Base-by-base conservation (phyloP, 768 basidiomycete genomes). In the Saitozyma podzolica region DNA sequence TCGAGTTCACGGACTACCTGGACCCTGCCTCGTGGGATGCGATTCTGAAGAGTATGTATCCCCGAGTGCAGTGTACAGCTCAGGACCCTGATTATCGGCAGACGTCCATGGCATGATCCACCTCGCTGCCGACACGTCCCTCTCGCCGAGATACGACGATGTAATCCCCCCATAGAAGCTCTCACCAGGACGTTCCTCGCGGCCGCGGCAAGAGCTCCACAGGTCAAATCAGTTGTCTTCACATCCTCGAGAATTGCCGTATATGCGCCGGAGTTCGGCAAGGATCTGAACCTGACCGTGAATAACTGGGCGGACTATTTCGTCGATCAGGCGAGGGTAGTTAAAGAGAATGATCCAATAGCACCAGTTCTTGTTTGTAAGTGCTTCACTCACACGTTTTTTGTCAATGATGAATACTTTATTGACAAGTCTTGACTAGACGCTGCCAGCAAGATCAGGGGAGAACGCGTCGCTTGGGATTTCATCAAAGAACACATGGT, bases 401-500 rank as follows among this genome's bases (percentile, higher is more conserved):
- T 29, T 29, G 29, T 29, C 49, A n/a, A 50, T 5, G 29, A 29
- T 29, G 29, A 29, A n/a, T 29, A 29, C 29, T 29, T 29, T 29
- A 29, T 5, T 29, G 29, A 29, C 29, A 29, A 29, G 29, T 29
- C 29, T 29, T 29, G n/a, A 8, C 9, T 50, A 50, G 49, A 50
- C 16, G 49, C 49, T 29, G 49, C 49, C 29, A 50, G 49, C n/a
- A 50, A 50, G n/a, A 29, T 50, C 16, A 29, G 17, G 17, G n/a
- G 29, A 29, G 49, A 50, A n/a, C 49, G 49, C 9, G 29, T 29
- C 17, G 49, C 49, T 29, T 50, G 49, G 49, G 49, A 50, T 50
- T 29, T 50, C 17, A 50, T 50, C 49, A 50, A 50, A 29, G 29
- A 50, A 9, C 17, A 50, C 29, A 29, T 2, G 8, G 16, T 17